Conservation (phyloP, 768 basidiomycete species). For the Collybiopsis confluens region DNA sequence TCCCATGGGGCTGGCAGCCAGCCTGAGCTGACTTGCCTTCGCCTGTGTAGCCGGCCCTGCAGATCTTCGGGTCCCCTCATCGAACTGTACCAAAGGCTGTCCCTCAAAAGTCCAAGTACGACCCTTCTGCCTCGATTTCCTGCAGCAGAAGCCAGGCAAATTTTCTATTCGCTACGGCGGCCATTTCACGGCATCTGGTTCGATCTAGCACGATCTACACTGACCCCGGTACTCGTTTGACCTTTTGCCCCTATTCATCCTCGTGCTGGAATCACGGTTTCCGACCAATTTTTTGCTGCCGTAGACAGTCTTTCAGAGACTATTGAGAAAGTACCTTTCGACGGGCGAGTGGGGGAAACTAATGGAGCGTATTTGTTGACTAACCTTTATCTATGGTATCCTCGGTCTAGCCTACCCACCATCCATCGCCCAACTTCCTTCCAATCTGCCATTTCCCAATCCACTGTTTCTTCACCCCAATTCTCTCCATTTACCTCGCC, state of each 20-base stretch:
- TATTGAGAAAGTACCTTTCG: background rate
- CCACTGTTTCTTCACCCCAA: constrained; percentile 23
- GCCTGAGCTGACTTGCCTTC: background rate
- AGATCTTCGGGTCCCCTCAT: constrained; percentile 10
- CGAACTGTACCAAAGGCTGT: background rate
- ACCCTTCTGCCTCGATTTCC: background rate
- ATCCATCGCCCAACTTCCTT: constrained; percentile 30
- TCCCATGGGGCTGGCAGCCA: background rate
- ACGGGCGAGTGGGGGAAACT: background rate
- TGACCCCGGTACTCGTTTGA: background rate
- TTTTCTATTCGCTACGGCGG: constrained; percentile 2
- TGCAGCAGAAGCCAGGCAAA: background rate
- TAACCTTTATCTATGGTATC: constrained; percentile 2
- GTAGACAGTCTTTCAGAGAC: background rate
- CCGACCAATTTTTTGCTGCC: background rate
- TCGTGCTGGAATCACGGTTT: background rate
- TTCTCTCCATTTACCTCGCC: constrained; percentile 45
- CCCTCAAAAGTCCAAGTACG: background rate
- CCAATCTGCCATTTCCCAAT: constrained; percentile 33
- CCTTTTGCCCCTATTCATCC: background rate
- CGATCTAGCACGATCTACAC: background rate
- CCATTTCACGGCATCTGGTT: background rate
- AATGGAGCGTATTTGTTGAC: background rate
- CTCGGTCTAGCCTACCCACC: constrained; percentile 30
- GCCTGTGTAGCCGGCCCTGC: background rate